A percentile compares a stretch with the other conserved stretches of the same genome.
phyloP scores from a whole-genome alignment of 495 filamentous ascomycete species.

The Chaetomium cochliodes region DNA sequence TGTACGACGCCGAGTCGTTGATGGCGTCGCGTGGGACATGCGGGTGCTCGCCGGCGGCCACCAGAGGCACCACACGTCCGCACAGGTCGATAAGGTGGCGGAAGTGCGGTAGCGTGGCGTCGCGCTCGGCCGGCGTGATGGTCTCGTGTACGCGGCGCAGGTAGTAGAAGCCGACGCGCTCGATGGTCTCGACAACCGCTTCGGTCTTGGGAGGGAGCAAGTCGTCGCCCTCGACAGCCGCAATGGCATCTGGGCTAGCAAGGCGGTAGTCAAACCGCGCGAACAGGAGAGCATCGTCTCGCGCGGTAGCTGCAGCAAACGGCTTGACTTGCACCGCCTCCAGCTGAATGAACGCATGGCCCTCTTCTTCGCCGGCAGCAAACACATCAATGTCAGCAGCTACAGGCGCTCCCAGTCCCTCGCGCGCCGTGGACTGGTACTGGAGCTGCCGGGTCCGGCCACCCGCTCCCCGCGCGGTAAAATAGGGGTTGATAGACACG shows the following conservation, averaged over 20 bases:
- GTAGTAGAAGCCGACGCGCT: conserved; percentile 11
- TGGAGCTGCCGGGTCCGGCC: not conserved
- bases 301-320: not conserved
- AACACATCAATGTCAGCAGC: not conserved
- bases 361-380: not conserved
- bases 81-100: conserved; percentile 18
- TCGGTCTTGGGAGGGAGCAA: not conserved
- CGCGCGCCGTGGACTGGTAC: not conserved
- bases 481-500: conserved; percentile 26
- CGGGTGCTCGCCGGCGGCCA: not conserved
- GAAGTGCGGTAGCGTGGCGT: conserved; percentile 8
- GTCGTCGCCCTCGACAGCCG: not conserved
- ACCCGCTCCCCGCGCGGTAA: not conserved
- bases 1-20: conserved; percentile 17
- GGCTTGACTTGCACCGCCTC: conserved; percentile 23
- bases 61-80: not conserved
- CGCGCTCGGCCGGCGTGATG: conserved; percentile 12
- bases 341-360: conserved; percentile 18
- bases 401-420: not conserved
- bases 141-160: conserved; percentile 9
- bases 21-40: conserved; percentile 5
- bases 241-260: not conserved
- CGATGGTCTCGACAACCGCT: not conserved
- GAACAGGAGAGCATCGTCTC: not conserved
- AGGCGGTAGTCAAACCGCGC: not conserved